A percentile compares a stretch with the other conserved stretches of the same genome.
These are phyloP conservation scores for Trichophyton simii DNA, from an alignment of 2,329 filamentous ascomycete genomes.

Conservation along the genomic window DNA sequence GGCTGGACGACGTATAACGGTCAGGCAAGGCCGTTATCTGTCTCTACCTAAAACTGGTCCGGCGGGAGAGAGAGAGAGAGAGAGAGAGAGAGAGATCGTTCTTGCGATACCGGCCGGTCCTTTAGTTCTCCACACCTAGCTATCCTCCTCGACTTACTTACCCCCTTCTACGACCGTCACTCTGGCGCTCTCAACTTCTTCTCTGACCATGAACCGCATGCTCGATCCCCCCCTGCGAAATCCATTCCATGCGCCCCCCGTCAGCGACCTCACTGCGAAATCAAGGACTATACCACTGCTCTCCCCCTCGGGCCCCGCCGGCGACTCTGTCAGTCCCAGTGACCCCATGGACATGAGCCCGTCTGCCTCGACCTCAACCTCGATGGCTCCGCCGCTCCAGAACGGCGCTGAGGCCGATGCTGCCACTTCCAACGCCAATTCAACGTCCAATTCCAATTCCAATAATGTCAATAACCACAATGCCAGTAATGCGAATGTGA, in stretches of 20 bases:
- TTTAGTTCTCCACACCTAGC: not conserved
- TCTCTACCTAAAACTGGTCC: not conserved
- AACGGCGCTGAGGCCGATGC: conserved; percentile 40
- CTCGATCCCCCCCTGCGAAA: conserved; percentile 33
- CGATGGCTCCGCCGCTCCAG: conserved; percentile 39
- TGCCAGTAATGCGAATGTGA: conserved; percentile 14
- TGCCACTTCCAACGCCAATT: conserved; percentile 16
- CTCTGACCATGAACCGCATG: conserved; percentile 28
- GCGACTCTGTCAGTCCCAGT: conserved; percentile 30
- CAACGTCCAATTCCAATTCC: no score
- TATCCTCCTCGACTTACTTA: no score
- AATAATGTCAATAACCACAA: conserved; percentile 24
- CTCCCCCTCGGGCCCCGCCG: conserved; percentile 34
- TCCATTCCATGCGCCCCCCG: conserved; percentile 32
- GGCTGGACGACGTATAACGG: not conserved
- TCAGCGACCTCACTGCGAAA: conserved; percentile 28
- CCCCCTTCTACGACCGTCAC: no score
- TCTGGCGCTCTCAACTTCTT: not conserved
- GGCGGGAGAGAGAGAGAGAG: not conserved
- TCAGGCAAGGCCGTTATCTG: not conserved
- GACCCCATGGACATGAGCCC: conserved; percentile 47
- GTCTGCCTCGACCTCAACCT: conserved; percentile 25
- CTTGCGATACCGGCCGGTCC: not conserved
- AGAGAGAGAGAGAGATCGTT: not conserved
- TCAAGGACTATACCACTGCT: conserved; percentile 43